Evolutionary conservation across 345 rosid genomes (phyloP), one percentile per base, ranked within the genome.

Genomic region (Hirschfeldia incana): DNA sequence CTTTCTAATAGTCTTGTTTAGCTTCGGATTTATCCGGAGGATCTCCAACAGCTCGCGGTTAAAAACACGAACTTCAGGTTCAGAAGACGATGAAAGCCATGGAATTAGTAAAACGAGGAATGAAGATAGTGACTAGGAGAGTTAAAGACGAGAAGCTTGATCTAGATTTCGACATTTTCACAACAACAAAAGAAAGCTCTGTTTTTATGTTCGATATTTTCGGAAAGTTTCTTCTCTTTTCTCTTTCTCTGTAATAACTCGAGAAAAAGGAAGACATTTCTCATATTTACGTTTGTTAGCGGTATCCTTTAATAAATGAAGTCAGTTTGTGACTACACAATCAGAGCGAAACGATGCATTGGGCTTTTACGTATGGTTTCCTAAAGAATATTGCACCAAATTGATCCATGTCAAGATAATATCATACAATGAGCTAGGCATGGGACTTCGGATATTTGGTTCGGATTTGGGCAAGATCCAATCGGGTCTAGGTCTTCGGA

Each of bases 31-130:
- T 16, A 51, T 34, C 39, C 33, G 79, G 67, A 73, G 21, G 21
- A 21, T 83, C 89, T 84, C 78, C 65, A 87, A 12, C 8, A 12
- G 66, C 82, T 87, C 65, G 32, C 91, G 91, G 69, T 72, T 63
- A 32, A 81, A 66, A 8, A 46, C 68, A 34, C 15, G 66, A 73
- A 57, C 66, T 3, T 76, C 13, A 76, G 60, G 60, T 62, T 66
- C 36, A 26, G 67, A 32, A 26, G 67, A 32, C 65, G 76, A 58
- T 2, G 79, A 68, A 29, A 75, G 60, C 16, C 69, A 55, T 75
- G 80, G 39, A 4, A 64, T 51, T 65, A 72, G 32, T 73, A 85
- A 0, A 77, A 84, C 51, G 81, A 65, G 58, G 73, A 46, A 21
- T 4, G 70, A 62, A 26, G 67, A 81, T 32, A 17, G 66, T 34